phyloP scores from a whole-genome alignment of 176 grass and related monocot species.

The Musa troglodytarum region DNA sequence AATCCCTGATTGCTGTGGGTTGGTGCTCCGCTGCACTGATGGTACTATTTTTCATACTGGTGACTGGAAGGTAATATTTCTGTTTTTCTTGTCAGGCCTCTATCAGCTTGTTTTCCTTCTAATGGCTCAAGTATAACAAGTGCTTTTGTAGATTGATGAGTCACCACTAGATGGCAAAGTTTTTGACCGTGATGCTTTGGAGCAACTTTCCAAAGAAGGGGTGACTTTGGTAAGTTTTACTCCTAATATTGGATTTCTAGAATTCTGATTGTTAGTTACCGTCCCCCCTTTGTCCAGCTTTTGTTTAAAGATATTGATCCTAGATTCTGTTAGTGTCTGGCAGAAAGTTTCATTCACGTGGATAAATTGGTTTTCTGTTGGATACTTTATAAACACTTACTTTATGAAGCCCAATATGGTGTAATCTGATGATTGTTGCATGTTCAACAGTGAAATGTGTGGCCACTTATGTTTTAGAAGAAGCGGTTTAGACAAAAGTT shows the following conservation, averaged over 20 bases:
- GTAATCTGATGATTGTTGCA: too few relatives aligned
- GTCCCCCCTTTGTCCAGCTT: neutral
- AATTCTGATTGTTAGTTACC: neutral
- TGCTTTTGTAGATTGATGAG: conserved; percentile 72
- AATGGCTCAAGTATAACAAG: neutral
- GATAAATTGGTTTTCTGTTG: too few relatives aligned
- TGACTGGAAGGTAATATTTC: conserved; percentile 89
- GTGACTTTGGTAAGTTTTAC: conserved; percentile 87
- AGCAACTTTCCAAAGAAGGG: conserved; percentile 96
- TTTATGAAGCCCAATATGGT: too few relatives aligned
- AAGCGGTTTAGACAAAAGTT: too few relatives aligned
- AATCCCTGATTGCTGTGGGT: conserved; percentile 95
- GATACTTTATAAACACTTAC: too few relatives aligned
- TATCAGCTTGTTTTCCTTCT: conserved; percentile 4
- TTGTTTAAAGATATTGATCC: neutral
- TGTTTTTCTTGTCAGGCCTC: neutral
- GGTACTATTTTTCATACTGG: conserved; percentile 97
- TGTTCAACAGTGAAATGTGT: too few relatives aligned
- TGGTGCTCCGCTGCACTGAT: conserved; percentile 81
- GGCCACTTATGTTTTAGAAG: too few relatives aligned
- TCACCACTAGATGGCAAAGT: conserved; percentile 89
- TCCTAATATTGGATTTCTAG: neutral
- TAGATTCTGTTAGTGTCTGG: neutral
- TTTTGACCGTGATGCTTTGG: conserved; percentile 87
- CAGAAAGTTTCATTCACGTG: too few relatives aligned